Evolutionary conservation across 805 yeast genomes (phyloP), one percentile per base, ranked within the genome.

Genomic region (Metschnikowia matae): DNA sequence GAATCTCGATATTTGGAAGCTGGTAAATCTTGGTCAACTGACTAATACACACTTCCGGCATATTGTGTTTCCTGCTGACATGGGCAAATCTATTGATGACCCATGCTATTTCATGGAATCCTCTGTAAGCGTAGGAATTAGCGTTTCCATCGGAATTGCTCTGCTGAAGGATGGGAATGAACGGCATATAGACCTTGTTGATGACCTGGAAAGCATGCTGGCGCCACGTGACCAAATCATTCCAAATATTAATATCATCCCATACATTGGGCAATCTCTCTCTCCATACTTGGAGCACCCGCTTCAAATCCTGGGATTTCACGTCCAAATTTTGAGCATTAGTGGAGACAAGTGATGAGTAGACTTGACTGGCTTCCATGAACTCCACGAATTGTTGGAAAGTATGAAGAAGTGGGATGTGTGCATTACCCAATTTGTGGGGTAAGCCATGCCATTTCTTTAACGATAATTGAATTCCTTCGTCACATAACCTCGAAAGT

Each of bases 21-120:
- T 96, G 92, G 69, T 94, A 94, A 49, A 94, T 94, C 75, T 91
- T 87, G 2, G 96, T 87, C 63, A 94, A 74, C 64, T 94, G 97
- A 55, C 83, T 87, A 55, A 92, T 83, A 71, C 99, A 94, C 37
- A 95, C 99, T 50, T 94, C 97, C 1, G 96, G 88, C 95, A 94
- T 88, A 55, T 88, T 85, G 66, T 94, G 99, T 67, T 90, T 89
- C 56, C 99, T 80, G 0, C 99, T 98, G 48, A 95, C 98, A 71
- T 94, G 99, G 0, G 99, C 99, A 74, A 94, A 94, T 48, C 98
- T 73, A 69, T 94, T 94, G 62, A 94, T 92, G 6, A 94, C 96
- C 97, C 99, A 95, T 0, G 99, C 99, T 66, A 92, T 89, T 68
- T 94, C 99, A 66, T 94, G 99, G 70, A 89, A 94, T 1, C 99